Base-by-base conservation (phyloP, 164 flowering plant species). In the Tetrastigma voinierianum region DNA sequence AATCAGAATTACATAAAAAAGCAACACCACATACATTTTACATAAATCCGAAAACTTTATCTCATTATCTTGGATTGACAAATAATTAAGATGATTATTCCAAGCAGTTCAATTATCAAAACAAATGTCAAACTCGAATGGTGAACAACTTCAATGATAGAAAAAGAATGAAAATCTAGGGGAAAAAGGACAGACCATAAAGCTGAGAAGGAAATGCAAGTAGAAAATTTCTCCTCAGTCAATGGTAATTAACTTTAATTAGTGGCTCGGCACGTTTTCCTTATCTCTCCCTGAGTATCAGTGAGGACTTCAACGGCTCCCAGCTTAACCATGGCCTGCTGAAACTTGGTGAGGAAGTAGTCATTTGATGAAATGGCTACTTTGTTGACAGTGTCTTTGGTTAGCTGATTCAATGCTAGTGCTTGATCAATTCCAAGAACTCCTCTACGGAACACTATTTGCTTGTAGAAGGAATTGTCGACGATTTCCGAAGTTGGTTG, bases 341-440 rank as follows among this genome's bases (percentile, higher is more conserved):
- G 72, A 60, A 83, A 80, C 40, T 54, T 69, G 9, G 64, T 4
- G n/a, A n/a, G n/a, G n/a, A 2, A 12, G 19, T 24, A 32, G 40
- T 32, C 40, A 32, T 32, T 32, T 64, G 15, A 0, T 1, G 25
- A 55, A 57, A 9, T 24, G 12, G 74, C 74, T n/a, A n/a, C n/a
- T n/a, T 1, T 21, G 0, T 2, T 14, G 10, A 80, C 84, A 0
- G 57, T 60, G 52, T 5, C 24, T 0, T 24, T 61, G 13, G 81
- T 83, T 2, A 10, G 10, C 1, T 72, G 56, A 65, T 82, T 77
- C 51, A 74, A 14, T 14, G 82, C 83, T 1, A 83, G 61, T 13
- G 66, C 70, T 54, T 83, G 84, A 55, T 86, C 90, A 23, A 81
- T 72, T 10, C 77, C 72, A 20, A 83, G 81, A 56, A 86, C 45